Evolutionary conservation across 805 yeast genomes (phyloP).

Genomic region (Lipomyces orientalis): DNA sequence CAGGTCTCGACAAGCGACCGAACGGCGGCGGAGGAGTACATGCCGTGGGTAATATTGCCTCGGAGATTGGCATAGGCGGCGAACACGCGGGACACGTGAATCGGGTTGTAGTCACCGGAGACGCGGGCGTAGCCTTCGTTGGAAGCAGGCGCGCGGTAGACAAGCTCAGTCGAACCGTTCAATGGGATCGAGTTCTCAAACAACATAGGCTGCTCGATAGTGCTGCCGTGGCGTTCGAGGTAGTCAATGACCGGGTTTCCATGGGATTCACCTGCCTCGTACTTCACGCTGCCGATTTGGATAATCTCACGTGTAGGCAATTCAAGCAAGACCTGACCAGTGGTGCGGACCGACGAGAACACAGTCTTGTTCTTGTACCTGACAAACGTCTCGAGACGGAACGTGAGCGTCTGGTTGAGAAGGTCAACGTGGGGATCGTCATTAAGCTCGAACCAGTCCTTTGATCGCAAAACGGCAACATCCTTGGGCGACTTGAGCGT

Average conservation of each 20-base stretch:
- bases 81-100: conserved; percentile 94
- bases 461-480: conserved; percentile 88
- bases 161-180: conserved; percentile 54
- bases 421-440: conserved; percentile 66
- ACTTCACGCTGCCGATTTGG: conserved; percentile 81
- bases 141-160: conserved; percentile 79
- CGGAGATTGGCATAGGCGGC: conserved; percentile 92
- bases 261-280: conserved; percentile 88
- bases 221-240: conserved; percentile 85
- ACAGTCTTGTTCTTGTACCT: conserved; percentile 77
- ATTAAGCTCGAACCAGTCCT: conserved; percentile 96
- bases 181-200: conserved; percentile 92
- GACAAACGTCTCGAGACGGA: conserved; percentile 85
- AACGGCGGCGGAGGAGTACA: conserved; percentile 96
- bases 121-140: conserved; percentile 97
- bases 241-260: conserved; percentile 98
- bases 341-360: conserved; percentile 78
- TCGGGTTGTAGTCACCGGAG: conserved; percentile 98
- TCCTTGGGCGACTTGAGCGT: conserved; percentile 77
- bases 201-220: conserved; percentile 90
- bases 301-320: conserved; percentile 88
- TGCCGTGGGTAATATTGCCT: conserved; percentile 98
- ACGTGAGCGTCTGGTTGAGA: conserved; percentile 78
- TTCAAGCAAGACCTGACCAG: conserved; percentile 85
- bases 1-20: conserved; percentile 95